A percentile compares a stretch with the other conserved stretches of the same genome.
Evolutionary conservation across 2,329 filamentous ascomycete species (phyloP).

Genomic region (Colletotrichum limetticola): DNA sequence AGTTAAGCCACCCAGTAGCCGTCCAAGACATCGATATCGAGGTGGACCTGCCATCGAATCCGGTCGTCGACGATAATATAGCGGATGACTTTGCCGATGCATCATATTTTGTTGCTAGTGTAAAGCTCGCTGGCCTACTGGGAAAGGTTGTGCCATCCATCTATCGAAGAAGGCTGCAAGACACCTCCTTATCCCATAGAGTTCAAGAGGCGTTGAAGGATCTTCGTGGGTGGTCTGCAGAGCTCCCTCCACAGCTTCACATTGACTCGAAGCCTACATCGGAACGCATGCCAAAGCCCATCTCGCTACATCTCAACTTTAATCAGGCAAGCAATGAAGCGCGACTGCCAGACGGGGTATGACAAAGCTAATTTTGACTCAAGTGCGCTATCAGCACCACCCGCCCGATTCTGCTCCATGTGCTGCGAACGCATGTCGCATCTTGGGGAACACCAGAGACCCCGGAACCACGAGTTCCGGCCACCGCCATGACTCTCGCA

Average conservation of each 20-base stretch:
- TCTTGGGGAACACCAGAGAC: conserved; percentile 36
- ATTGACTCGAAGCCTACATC: conserved; percentile 37
- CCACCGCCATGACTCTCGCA: conserved; percentile 49
- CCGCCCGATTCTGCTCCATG: conserved; percentile 47
- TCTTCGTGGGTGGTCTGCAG: conserved; percentile 44
- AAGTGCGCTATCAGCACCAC: conserved; percentile 48
- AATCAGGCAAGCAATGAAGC: conserved; percentile 33
- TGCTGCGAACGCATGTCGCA: conserved; percentile 44
- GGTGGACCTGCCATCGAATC: conserved; percentile 52
- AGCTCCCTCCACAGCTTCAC: conserved; percentile 44
- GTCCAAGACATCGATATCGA: conserved; percentile 60
- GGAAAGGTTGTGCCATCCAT: conserved; percentile 44
- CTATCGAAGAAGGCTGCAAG: conserved; percentile 43
- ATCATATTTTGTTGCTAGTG: conserved; percentile 46
- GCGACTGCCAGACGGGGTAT: accelerated
- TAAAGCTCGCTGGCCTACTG: conserved; percentile 49
- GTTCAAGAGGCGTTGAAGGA: conserved; percentile 46
- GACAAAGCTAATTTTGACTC: too few relatives aligned
- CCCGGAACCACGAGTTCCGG: conserved; percentile 40
- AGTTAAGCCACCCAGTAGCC: conserved; percentile 58
- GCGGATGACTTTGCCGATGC: conserved; percentile 46
- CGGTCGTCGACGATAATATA: conserved; percentile 40
- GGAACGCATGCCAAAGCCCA: conserved; percentile 39
- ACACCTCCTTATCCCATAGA: conserved; percentile 44
- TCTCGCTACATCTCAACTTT: conserved; percentile 48